Base-by-base conservation (phyloP, 139 green algal species). In the Chlorella ohadii region DNA sequence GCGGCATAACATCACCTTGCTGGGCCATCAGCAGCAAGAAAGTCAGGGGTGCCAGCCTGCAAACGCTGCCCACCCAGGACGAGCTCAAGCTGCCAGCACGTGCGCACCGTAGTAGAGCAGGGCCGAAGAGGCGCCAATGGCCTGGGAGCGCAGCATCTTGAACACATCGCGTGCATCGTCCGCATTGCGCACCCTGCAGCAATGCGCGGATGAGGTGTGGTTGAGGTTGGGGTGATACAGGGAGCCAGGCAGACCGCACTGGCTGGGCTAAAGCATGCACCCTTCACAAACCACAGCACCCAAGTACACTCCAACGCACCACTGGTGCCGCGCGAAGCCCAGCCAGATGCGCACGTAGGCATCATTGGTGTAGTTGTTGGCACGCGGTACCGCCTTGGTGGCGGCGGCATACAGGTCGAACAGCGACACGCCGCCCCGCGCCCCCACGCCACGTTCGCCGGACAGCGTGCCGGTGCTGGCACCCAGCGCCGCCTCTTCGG, bases 81-180 rank as follows among this genome's bases (percentile, higher is more conserved):
- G n/a, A n/a, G n/a, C n/a, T n/a, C n/a, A n/a, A n/a, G n/a, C n/a
- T n/a, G n/a, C n/a, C n/a, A n/a, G n/a, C n/a, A n/a, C n/a, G n/a
- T n/a, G 51, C 51, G 51, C 51, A 59, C 51, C 51, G 27, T 85
- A 36, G 79, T 94, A 98, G 55, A 98, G 86, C 2, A 80, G 63
- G 2, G 91, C 92, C 61, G 68, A 91, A 20, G 38, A 78, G 44
- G 86, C 81, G 4, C 91, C 94, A 56, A 98, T 91, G 25, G 89
- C 85, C 82, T 95, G 91, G 76, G 92, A 93, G 66, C 94, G 95
- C 20, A 98, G 90, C 34, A 88, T 94, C 86, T 98, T 97, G 84
- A 98, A 95, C 0, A 93, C 94, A 79, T 98, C 95, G 6, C 94
- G 84, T 2, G 92, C 95, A 56, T 98, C 96, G 68, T 98, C 95